Percentiles rank a stretch among this genome's conserved stretches.
These are phyloP conservation scores for Stenocarpella maydis DNA, from an alignment of 2,329 filamentous ascomycete genomes.

Conservation along the genomic window DNA sequence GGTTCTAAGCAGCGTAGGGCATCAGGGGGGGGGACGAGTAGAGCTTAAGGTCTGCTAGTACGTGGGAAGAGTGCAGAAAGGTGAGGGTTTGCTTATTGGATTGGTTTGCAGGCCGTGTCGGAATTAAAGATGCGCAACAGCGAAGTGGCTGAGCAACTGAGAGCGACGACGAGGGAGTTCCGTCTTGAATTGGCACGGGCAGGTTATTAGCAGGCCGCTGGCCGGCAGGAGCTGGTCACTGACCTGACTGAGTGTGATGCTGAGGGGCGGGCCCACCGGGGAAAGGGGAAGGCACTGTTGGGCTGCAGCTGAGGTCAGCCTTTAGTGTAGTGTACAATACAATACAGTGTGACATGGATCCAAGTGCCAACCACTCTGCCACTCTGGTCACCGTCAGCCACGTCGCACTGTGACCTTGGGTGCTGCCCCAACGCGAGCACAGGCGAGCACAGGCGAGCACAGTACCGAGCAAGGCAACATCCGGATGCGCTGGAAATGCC, in stretches of 20 bases:
- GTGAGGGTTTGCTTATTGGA: background rate
- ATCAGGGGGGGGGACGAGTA: constrained; percentile 27
- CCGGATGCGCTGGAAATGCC: constrained; percentile 16
- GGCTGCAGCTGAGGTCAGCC: constrained; percentile 35
- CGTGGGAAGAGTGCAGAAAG: background rate
- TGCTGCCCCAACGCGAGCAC: background rate
- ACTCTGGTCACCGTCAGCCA: background rate
- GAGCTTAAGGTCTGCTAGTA: constrained; percentile 1
- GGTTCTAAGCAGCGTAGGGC: constrained; percentile 30
- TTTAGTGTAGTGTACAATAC: background rate
- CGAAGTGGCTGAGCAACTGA: constrained; percentile 34
- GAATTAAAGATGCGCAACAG: constrained; percentile 21
- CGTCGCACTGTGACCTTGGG: constrained; percentile 15
- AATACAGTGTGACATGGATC: constrained; percentile 9
- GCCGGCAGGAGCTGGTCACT: constrained; percentile 30
- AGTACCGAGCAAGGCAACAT: background rate
- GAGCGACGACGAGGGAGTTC: constrained; percentile 32
- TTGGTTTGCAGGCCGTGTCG: constrained; percentile 20
- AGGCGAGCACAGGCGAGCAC: constrained; percentile 2
- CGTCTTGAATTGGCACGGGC: constrained; percentile 11
- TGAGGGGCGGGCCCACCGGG: constrained; percentile 32
- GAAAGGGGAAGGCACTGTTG: constrained; percentile 34
- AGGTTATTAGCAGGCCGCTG: constrained; percentile 19
- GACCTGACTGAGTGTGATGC: constrained; percentile 21
- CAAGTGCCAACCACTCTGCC: background rate